Conservation (phyloP, 441 rosid species). For the Eruca vesicaria region DNA sequence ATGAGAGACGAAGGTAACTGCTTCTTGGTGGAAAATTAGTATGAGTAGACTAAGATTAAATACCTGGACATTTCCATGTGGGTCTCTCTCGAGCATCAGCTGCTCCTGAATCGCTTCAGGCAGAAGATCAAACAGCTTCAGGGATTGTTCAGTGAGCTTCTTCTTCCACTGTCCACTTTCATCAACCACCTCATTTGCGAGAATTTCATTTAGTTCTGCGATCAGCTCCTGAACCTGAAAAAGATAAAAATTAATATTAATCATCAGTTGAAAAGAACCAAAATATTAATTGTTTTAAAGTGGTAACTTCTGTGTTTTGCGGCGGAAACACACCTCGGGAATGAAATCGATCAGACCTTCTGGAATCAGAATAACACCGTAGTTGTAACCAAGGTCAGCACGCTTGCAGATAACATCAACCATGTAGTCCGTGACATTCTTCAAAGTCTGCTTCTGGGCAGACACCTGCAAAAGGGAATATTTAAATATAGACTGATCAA, state of each 20-base stretch:
- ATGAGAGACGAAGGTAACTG: neutral
- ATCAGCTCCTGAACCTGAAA: conserved; percentile 89
- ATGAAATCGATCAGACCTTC: conserved; percentile 99
- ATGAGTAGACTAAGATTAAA: conserved; percentile 8
- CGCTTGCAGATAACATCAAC: conserved; percentile 88
- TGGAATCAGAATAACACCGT: conserved; percentile 95
- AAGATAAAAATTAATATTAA: neutral
- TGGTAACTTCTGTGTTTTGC: neutral
- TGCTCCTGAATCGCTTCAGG: conserved; percentile 95
- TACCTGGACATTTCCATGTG: conserved; percentile 99
- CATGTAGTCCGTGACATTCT: conserved; percentile 87
- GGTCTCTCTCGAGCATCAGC: conserved; percentile 98
- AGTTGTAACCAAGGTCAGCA: conserved; percentile 72
- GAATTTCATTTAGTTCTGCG: conserved; percentile 87
- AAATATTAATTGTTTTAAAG: neutral
- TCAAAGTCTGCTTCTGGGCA: conserved; percentile 83
- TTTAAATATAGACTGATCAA: conserved; percentile 6
- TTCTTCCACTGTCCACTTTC: conserved; percentile 84
- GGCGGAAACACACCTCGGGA: conserved; percentile 72
- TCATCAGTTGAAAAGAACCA: conserved; percentile 1
- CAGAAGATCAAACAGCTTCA: conserved; percentile 77
- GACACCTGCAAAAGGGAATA: conserved; percentile 60
- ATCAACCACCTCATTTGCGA: conserved; percentile 83
- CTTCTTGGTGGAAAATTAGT: neutral
- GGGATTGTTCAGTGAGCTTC: conserved; percentile 75